Percentiles rank a stretch among this genome's conserved stretches.
phyloP scores from a whole-genome alignment of 2,329 filamentous ascomycete species.

The Exophiala sideris region DNA sequence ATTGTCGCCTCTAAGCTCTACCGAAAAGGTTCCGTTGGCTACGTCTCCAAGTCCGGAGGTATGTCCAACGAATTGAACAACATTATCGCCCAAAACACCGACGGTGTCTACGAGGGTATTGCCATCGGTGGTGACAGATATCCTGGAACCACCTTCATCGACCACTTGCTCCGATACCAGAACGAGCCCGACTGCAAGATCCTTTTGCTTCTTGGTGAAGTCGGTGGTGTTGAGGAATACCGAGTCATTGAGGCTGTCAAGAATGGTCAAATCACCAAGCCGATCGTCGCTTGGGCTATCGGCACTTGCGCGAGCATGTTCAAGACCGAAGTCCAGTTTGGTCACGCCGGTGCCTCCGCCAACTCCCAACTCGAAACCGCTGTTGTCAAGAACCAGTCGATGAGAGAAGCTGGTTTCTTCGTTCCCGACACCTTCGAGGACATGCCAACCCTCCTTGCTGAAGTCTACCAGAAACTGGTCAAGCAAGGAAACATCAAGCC shows the following conservation, averaged over 20 bases:
- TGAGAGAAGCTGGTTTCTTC: slow-evolving; percentile 91
- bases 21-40: slow-evolving; percentile 96
- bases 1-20: slow-evolving; percentile 99
- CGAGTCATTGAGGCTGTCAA: slow-evolving; percentile 98
- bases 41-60: slow-evolving; percentile 99
- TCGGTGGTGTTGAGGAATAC: slow-evolving; percentile 99
- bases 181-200: slow-evolving; percentile 98
- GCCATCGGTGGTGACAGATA: slow-evolving; percentile 99
- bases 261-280: slow-evolving; percentile 92
- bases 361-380: slow-evolving; percentile 99
- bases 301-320: slow-evolving; percentile 99
- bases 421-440: slow-evolving; percentile 98
- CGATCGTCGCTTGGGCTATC: slow-evolving; percentile 98
- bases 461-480: slow-evolving; percentile 86
- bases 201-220: slow-evolving; percentile 90
- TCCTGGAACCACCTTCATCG: slow-evolving; percentile 97
- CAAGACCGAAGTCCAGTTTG: slow-evolving; percentile 99
- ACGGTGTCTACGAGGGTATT: slow-evolving; percentile 98
- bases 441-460: slow-evolving; percentile 70
- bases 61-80: slow-evolving; percentile 99
- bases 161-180: slow-evolving; percentile 95
- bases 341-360: slow-evolving; percentile 96
- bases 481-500: slow-evolving; percentile 80
- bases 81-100: slow-evolving; percentile 93
- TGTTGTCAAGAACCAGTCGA: slow-evolving; percentile 91